Evolutionary conservation across 345 rosid species (phyloP).

Genomic region (Capsella bursapastoris): DNA sequence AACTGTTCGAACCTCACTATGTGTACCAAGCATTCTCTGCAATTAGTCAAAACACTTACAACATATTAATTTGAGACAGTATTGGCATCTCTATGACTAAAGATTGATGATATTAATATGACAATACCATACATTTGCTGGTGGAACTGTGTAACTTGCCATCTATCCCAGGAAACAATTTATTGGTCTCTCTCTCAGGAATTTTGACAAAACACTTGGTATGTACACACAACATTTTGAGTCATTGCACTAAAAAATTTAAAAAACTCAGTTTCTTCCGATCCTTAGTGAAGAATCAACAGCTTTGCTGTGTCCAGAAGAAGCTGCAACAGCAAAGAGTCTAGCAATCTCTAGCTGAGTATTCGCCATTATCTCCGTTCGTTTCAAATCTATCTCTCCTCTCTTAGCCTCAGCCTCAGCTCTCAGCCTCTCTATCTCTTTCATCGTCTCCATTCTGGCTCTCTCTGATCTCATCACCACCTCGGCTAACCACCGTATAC

Average conservation of each 20-base stretch:
- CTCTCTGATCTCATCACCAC: conserved; percentile 84
- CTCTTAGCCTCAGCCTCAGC: conserved; percentile 84
- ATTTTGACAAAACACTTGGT: background rate
- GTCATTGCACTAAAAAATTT: background rate
- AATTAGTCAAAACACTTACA: background rate
- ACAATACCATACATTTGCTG: conserved; percentile 23
- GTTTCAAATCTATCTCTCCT: conserved; percentile 85
- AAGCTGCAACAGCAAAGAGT: conserved; percentile 61
- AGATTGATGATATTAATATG: conserved; percentile 11
- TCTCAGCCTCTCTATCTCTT: conserved; percentile 88
- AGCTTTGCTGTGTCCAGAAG: conserved; percentile 49
- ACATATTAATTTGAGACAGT: background rate
- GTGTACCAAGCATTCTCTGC: background rate
- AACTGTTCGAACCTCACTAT: background rate
- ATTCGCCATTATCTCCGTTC: conserved; percentile 86
- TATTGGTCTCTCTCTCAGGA: background rate
- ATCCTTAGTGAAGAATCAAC: conserved; percentile 85
- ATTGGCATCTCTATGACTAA: conserved; percentile 8
- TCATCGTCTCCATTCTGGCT: conserved; percentile 88
- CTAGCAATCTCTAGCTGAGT: conserved; percentile 93
- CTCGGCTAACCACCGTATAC: conserved; percentile 85
- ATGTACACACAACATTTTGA: conserved; percentile 7
- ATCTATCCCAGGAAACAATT: background rate
- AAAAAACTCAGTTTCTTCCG: conserved; percentile 61
- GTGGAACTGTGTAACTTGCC: background rate